Evolutionary conservation across 75 land plant species (phyloP), one percentile per base, ranked within the genome.

Genomic region (Gnetum montanum): DNA sequence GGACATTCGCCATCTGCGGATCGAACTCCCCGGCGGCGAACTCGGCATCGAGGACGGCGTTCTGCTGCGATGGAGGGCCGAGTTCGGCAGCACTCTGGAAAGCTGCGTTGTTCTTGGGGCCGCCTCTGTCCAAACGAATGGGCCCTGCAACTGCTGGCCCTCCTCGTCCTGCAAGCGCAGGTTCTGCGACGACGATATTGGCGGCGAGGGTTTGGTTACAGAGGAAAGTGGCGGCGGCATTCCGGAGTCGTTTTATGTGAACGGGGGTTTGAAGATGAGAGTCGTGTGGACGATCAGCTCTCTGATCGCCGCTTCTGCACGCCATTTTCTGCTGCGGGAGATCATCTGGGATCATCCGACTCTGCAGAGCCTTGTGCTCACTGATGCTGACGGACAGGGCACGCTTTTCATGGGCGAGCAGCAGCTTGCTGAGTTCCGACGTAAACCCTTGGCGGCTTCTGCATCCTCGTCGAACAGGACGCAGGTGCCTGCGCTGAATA

Each of bases 381-480:
- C 73, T 3, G 92, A 87, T 63, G 78, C 69, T 2, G 70, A 65
- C 25, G 68, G 72, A 0, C 88, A 76, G 49, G 88, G 88, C 22
- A 61, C 40, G 22, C 64, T 84, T 7, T 54, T 62, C 35, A 74
- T 85, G 85, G 62, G 59, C 0, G 49, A 61, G 13, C 61, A 73
- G 23, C 77, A 85, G 58, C 48, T 81, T 3, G 44, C 19, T 31
- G 78, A 84, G 33, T 57, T 84, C 44, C 61, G 77, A n/a, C 62
- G 58, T 8, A 69, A 60, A 31, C 70, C 61, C 10, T 25, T 58
- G 44, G 60, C 65, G 6, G 53, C 54, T 1, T 58, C 64, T 11
- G 68, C 70, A 19, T 36, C 62, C 6, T 59, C 58, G 5, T 34
- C 73, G 13, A 66, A 63, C 63, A 45, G 85, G 64, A 81, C 75